Evolutionary conservation across 176 grass and related monocot species (phyloP), one percentile per base, ranked within the genome.

Genomic region (Lolium perenne): DNA sequence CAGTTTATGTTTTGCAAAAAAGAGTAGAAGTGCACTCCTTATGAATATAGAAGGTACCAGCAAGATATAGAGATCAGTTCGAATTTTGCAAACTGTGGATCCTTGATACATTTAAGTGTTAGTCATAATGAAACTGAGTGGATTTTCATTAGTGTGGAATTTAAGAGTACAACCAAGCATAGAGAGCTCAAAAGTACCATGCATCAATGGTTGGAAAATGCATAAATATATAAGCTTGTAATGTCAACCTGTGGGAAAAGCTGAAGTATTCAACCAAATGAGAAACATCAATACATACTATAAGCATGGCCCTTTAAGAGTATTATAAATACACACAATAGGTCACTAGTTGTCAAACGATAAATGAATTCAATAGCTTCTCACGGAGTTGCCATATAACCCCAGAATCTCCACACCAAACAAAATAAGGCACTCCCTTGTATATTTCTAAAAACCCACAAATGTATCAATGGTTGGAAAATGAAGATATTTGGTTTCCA

Each of bases 291-390:
- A 71, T 53, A 53, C 0, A 35, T 35, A 35, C 32, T 35, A 35
- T 35, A 35, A 35, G 32, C 32, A 35, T 35, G 32, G 32, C 32
- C 32, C 32, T 35, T 35, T 35, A 35, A 35, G 32, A 35, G 32
- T 35, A 35, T 35, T 35, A 35, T 35, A 35, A 35, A 35, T 35
- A 35, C 32, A 35, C 32, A 35, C 32, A 35, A 35, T 35, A 35
- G 32, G 32, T 35, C 32, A 35, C 32, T 35, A 35, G 32, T 35
- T 35, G 0, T 32, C 40, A 83, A 45, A 47, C 21, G 72, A 22
- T 72, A 56, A 35, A 82, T 66, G 43, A 20, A 80, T 56, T 82
- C 18, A 55, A 29, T 38, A 41, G 57, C 23, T 8, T 54, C 50
- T 64, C 5, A 25, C 0, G 40, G 0, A 56, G 20, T 23, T 10